Evolutionary conservation across 805 yeast genomes (phyloP), one percentile per base, ranked within the genome.

Genomic region (Naumovozyma castellii): DNA sequence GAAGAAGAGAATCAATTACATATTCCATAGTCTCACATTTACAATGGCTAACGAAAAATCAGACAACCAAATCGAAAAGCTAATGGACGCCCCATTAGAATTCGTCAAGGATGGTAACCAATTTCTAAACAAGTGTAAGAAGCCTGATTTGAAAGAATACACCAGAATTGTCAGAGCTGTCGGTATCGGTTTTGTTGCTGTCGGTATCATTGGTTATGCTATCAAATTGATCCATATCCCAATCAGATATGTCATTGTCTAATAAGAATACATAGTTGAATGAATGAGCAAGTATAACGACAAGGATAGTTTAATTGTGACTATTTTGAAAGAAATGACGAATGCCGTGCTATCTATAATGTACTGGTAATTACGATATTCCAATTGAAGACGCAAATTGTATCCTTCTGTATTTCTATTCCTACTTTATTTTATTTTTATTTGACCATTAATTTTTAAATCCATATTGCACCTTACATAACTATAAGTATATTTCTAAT

Each of bases 121-220:
- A 44, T 92, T 92, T 64, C 72, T 92, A 55, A 75, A 77, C 61
- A 85, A 85, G 66, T 90, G 97, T 71, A 81, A 92, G 58, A 90
- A 92, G 68, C 98, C 98, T 52, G 80, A 79, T 62, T 68, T 73
- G 60, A 84, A 82, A 62, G 98, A 90, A 68, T 90, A 84, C 72
- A 54, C 79, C 43, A 81, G 82, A 65, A 83, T 90, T 59, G 75
- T 92, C 48, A 83, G 92, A 67, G 97, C 97, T 39, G 97, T 90
- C 39, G 97, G 97, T 56, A 73, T 88, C 48, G 98, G 98, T 51
- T 90, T 90, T 67, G 71, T 90, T 54, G 90, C 90, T 77, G 92
- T 90, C 88, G 98, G 98, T 59, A 82, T 85, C 56, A 94, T 92
- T 57, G 98, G 98, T 43, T 90, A 87, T 68, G 84, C 80, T 57